Base-by-base conservation (phyloP, 306 rosid species). In the Quercus alba region DNA sequence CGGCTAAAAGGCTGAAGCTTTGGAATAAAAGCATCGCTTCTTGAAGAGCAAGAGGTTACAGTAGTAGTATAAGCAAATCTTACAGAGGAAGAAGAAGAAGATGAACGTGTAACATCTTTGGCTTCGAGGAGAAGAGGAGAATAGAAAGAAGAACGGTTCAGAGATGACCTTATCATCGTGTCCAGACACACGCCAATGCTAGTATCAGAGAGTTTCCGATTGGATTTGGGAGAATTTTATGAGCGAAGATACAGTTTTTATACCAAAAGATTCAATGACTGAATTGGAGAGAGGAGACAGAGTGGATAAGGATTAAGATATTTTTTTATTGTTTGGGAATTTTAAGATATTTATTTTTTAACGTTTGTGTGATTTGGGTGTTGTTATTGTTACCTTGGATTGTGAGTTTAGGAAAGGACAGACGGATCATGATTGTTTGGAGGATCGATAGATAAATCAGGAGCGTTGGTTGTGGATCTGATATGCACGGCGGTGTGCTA, bases 1-100 rank as follows among this genome's bases (percentile, higher is more conserved):
- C 97, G 90, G 90, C 91, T 90, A 84, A 94, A 94, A 28, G 99
- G 97, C 86, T 90, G 83, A 46, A 90, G 97, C 86, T 94, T 94
- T 0, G 99, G 99, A 70, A 94, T 87, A 54, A 20, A 73, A 70
- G 91, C 56, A 3, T 85, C 84, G 85, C 21, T 89, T 70, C 89
- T 90, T 19, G 97, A 91, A 4, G 91, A 85, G 75, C 86, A 91
- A 73, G 79, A 91, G 58, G 79, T 80, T 52, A 90, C 38, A 6
- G 75, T 20, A 54, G 77, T 20, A 61, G 86, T 38, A 38, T 38
- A 78, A 70, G 82, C 78, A 11, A 59, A 75, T 62, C 78, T 82
- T 14, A 84, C 18, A 18, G 83, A 73, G 23, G 54, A 46, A 0
- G 54, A 49, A 49, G 54, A n/a, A 3, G 79, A 71, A 14, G 41